Evolutionary conservation across 345 rosid species (phyloP).

Genomic region (Cardamine resedifolia): DNA sequence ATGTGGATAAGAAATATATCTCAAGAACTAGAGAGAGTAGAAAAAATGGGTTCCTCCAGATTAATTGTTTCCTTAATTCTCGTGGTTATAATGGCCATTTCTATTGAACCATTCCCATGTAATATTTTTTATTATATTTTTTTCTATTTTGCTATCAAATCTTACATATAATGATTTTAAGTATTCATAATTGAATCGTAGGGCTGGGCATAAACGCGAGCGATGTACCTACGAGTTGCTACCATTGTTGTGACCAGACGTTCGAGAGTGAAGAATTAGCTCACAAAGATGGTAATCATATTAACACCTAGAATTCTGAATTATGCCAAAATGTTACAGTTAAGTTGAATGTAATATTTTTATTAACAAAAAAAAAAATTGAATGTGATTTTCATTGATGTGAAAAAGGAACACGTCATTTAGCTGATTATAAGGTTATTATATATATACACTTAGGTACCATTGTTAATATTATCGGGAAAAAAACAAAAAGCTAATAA

Average conservation of each 20-base stretch:
- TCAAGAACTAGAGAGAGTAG: slow-evolving; percentile 1
- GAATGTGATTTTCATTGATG: neutral
- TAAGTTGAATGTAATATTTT: neutral
- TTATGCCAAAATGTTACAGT: neutral
- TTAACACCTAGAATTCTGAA: neutral
- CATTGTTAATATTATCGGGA: no score
- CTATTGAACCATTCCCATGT: neutral
- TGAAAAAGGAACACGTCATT: no score
- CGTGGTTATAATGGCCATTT: neutral
- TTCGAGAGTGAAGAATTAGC: neutral
- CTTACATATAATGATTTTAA: neutral
- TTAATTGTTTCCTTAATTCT: neutral
- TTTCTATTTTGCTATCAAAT: neutral
- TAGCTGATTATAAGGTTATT: no score
- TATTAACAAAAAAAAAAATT: no score
- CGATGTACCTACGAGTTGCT: slow-evolving; percentile 4
- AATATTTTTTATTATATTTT: neutral
- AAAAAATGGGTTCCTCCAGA: slow-evolving; percentile 6
- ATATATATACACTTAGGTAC: no score
- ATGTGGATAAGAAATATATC: neutral
- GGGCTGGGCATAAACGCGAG: slow-evolving; percentile 17
- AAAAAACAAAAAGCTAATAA: no score
- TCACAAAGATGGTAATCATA: slow-evolving; percentile 16
- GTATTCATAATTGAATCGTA: neutral
- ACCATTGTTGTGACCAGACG: slow-evolving; percentile 1